These are phyloP conservation scores for Fusarium sp. DNA, from an alignment of 2,329 filamentous ascomycete species.

Conservation along the genomic window DNA sequence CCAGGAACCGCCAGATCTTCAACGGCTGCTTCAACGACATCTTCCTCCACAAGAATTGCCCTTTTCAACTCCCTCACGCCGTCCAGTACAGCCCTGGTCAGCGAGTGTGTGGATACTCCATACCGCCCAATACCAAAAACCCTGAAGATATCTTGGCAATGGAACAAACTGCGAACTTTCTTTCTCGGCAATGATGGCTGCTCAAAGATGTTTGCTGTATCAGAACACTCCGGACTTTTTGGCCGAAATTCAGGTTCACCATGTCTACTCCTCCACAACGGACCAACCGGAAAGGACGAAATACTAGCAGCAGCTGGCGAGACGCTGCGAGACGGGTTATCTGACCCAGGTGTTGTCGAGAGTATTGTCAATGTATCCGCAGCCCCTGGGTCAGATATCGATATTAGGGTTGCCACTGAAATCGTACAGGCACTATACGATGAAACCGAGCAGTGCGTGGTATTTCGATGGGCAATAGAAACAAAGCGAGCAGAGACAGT, in stretches of 20 bases:
- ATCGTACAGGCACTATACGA: conserved; percentile 31
- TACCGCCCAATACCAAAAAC: conserved; percentile 26
- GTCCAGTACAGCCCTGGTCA: conserved; percentile 34
- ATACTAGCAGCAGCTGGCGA: conserved; percentile 34
- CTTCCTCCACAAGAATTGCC: conserved; percentile 30
- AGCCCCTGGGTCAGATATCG: conserved; percentile 19
- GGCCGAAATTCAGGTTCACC: conserved; percentile 23
- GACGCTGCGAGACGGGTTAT: conserved; percentile 20
- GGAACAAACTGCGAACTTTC: conserved; percentile 36
- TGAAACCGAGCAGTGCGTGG: conserved; percentile 24
- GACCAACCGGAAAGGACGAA: conserved; percentile 26
- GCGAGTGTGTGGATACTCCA: conserved; percentile 27
- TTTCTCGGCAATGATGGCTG: conserved; percentile 29
- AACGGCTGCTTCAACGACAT: conserved; percentile 29
- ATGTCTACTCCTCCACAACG: conserved; percentile 34
- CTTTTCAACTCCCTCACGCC: conserved; percentile 34
- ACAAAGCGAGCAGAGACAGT: conserved; percentile 15
- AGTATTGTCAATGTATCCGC: conserved; percentile 34
- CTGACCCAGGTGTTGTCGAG: conserved; percentile 24
- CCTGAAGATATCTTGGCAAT: conserved; percentile 38
- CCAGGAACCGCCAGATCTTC: conserved; percentile 29
- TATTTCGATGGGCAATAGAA: conserved; percentile 35
- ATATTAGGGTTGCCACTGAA: conserved; percentile 25
- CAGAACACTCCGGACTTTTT: conserved; percentile 33
- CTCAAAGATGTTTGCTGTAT: conserved; percentile 36